A percentile compares a stretch with the other conserved stretches of the same genome.
phyloP scores from a whole-genome alignment of 1,284 basidiomycete species.

The Ustanciosporium gigantosporum region DNA sequence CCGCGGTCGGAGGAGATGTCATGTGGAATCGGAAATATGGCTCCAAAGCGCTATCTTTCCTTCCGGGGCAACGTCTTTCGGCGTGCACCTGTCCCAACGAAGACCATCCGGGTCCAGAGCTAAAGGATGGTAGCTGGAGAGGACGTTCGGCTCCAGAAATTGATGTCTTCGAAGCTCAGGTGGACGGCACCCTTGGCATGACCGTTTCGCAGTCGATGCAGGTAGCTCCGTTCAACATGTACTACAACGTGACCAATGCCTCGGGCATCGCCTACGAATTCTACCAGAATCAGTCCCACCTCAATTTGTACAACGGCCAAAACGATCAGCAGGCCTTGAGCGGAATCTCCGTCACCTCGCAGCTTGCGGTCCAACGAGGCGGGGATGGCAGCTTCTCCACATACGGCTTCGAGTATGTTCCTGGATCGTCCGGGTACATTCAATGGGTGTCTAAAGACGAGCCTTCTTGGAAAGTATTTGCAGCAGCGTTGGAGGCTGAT shows the following conservation, averaged over 20 bases:
- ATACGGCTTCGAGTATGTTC: constrained; percentile 62
- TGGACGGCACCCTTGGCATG: constrained; percentile 38
- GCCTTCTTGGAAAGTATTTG: constrained; percentile 65
- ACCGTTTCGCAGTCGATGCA: constrained; percentile 80
- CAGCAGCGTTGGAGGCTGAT: constrained; percentile 74
- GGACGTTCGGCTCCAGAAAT: constrained; percentile 73
- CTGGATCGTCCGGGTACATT: constrained; percentile 70
- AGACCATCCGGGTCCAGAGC: constrained; percentile 78
- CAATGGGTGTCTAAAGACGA: constrained; percentile 63
- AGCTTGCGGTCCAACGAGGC: constrained; percentile 44
- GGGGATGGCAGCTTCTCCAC: constrained; percentile 34
- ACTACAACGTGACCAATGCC: constrained; percentile 51
- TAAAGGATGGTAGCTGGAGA: constrained; percentile 70
- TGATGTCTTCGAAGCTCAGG: constrained; percentile 71
- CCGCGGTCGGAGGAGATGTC: constrained; percentile 32
- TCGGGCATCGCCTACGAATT: constrained; percentile 49
- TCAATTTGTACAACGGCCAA: constrained; percentile 71
- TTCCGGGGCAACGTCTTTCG: constrained; percentile 76
- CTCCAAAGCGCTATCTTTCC: constrained; percentile 63
- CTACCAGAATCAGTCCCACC: constrained; percentile 22
- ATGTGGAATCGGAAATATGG: constrained; percentile 55
- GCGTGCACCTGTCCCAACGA: constrained; percentile 74
- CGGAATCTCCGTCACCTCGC: constrained; percentile 43
- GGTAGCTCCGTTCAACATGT: constrained; percentile 69
- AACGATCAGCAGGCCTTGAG: constrained; percentile 71